These are phyloP conservation scores for Annona cherimola DNA, from an alignment of 164 flowering plant species.

Conservation along the genomic window DNA sequence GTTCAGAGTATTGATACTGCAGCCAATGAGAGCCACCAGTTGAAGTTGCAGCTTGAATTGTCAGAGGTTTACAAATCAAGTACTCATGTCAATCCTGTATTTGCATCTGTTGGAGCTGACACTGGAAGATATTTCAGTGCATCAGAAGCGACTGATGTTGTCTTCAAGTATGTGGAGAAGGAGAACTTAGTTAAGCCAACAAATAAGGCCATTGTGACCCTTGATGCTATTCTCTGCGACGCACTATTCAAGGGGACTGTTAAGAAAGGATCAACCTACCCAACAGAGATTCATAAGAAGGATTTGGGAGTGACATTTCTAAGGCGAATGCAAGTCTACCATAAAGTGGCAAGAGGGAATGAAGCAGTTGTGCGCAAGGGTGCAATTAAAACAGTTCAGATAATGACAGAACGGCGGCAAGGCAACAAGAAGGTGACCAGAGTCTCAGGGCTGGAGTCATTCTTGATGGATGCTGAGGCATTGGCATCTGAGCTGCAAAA, in stretches of 20 bases:
- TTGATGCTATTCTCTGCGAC: constrained; percentile 84
- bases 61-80: constrained; percentile 77
- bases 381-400: constrained; percentile 67
- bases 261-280: constrained; percentile 82
- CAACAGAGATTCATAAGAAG: constrained; percentile 91
- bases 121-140: constrained; percentile 49
- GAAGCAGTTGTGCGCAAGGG: constrained; percentile 81
- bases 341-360: constrained; percentile 65
- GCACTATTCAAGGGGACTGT: constrained; percentile 87
- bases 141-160: constrained; percentile 72
- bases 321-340: constrained; percentile 80
- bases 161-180: constrained; percentile 66
- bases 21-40: constrained; percentile 25
- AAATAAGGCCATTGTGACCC: constrained; percentile 56
- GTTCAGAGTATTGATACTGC: constrained; percentile 29
- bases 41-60: constrained; percentile 50
- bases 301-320: constrained; percentile 66
- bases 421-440: constrained; percentile 94
- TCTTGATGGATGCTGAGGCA: constrained; percentile 72
- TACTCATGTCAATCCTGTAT: constrained; percentile 75
- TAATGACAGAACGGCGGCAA: constrained; percentile 82
- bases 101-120: constrained; percentile 74
- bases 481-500: constrained; percentile 93
- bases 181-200: constrained; percentile 68
- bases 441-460: constrained; percentile 78